Base-by-base conservation (phyloP, 208 protist genomes). In the Phytomonas francai region DNA sequence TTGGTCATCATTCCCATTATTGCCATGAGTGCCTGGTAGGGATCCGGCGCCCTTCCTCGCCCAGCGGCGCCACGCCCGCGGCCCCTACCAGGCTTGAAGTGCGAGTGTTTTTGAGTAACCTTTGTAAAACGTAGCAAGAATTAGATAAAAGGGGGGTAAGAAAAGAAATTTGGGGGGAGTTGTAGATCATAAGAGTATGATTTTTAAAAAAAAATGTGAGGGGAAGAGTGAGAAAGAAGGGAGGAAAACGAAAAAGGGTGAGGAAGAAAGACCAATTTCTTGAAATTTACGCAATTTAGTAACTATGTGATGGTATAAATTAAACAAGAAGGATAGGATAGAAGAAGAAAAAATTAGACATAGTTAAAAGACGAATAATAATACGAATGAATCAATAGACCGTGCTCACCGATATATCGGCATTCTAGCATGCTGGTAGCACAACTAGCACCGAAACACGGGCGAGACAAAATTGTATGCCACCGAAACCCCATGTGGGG, bases 61-160 rank as follows among this genome's bases (percentile, higher is more conserved):
- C 65, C 25, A 2, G 67, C 51, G 19, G 32, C 74, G 49, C 69
- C 65, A 59, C 72, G 64, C 14, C 72, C 58, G 54, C 72, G 59
- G 28, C 74, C 63, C 32, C 61, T 64, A 30, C 69, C 65, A 0
- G 83, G 76, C 36, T 82, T 76, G 36, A 84, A 87, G 59, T 84
- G 73, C n/a, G 87, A 92, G 14, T 80, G 78, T 65, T 92, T 92
- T 56, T 85, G 85, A 25, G 81, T 84, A 25, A 92, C 87, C 87
- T 92, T 45, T 63, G 69, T 19, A 29, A 36, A 25, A 65, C 8
- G 49, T 31, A 64, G 30, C 63, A n/a, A 54, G 32, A 64, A 28
- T 30, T 31, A 63, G 57, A 72, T 45, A 39, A 39, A 51, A 49
- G 12, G 29, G n/a, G 33, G 12, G 39, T 3, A 62, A 42, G 61